Evolutionary conservation across 805 yeast genomes (phyloP).

Genomic region (Blastobotrys peoriensis): DNA sequence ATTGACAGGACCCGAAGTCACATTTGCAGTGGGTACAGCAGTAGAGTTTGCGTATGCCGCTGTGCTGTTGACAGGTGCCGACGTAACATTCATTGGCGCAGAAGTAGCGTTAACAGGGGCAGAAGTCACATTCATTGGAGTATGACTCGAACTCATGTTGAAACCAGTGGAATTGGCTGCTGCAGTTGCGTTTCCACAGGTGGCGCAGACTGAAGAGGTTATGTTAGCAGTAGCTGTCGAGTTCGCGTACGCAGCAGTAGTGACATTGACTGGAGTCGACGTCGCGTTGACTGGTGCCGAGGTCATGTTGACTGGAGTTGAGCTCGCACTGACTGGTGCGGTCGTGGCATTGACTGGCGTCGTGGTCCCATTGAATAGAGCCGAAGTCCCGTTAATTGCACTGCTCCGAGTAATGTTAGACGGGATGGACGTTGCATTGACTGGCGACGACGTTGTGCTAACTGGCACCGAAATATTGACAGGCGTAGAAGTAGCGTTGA

Average conservation of each 20-base stretch:
- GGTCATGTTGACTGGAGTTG: neutral
- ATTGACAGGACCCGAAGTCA: no score
- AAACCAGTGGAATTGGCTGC: no score
- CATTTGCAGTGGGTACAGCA: no score
- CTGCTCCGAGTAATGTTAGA: neutral
- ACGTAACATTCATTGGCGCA: neutral
- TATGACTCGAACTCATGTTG: no score
- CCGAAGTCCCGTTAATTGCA: neutral
- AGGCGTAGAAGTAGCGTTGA: neutral
- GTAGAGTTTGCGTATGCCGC: no score
- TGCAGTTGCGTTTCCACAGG: neutral
- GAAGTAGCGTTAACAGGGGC: no score
- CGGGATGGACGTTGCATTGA: neutral
- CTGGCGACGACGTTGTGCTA: neutral
- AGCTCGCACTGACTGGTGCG: neutral
- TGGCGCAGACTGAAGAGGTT: neutral
- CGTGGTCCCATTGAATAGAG: neutral
- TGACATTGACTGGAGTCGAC: neutral
- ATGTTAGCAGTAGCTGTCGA: neutral
- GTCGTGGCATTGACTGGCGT: neutral
- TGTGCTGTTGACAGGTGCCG: no score
- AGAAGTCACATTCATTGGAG: neutral
- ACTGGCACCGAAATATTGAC: neutral
- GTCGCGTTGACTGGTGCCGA: neutral
- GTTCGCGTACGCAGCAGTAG: neutral